Evolutionary conservation across 2,329 filamentous ascomycete species (phyloP), one percentile per base, ranked within the genome.

Genomic region (Corinectria fuckeliana): DNA sequence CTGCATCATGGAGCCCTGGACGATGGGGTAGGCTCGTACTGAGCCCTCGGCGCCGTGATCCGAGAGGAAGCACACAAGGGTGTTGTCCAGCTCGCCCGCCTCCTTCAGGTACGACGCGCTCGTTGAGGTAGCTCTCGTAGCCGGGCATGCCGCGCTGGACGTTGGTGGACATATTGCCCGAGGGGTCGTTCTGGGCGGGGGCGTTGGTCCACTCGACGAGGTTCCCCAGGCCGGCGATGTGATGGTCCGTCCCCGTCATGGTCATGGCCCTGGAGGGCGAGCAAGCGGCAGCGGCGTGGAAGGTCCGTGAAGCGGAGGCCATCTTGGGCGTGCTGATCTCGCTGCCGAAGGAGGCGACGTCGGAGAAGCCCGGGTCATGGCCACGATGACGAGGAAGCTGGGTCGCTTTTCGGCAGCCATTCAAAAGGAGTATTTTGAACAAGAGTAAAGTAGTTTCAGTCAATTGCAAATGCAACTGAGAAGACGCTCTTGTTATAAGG

Each of bases 191-290:
- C 18, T 59, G 55, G 16, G 56, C 59, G 0, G 51, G 57, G 4
- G 60, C 20, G 45, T 62, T 56, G 38, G 58, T 63, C 54, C 49
- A 87, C 74, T 87, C 84, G 60, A 84, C 80, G 58, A 88, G 72
- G 58, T 54, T 61, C 9, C 62, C 63, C 23, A 64, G 50, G 3
- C 63, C 62, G 18, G 56, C 56, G 10, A 66, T 56, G 50, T 66
- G 63, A 9, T 57, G 54, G 44, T 62, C 60, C 1, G 86, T 88
- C 4, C 86, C 86, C 0, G 84, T 87, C 80, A 88, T 83, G 66
- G 88, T 82, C 86, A 88, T 88, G 49, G 85, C 82, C 45, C 86
- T 78, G 3, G 84, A 86, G 1, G 86, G 86, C 51, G 85, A 88
- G 69, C 85, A 88, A 49, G 85, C 85, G 3, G 85, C 83, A 0